These are phyloP conservation scores for Oryza punctata DNA, from an alignment of 176 grass and related monocot species.

Conservation along the genomic window DNA sequence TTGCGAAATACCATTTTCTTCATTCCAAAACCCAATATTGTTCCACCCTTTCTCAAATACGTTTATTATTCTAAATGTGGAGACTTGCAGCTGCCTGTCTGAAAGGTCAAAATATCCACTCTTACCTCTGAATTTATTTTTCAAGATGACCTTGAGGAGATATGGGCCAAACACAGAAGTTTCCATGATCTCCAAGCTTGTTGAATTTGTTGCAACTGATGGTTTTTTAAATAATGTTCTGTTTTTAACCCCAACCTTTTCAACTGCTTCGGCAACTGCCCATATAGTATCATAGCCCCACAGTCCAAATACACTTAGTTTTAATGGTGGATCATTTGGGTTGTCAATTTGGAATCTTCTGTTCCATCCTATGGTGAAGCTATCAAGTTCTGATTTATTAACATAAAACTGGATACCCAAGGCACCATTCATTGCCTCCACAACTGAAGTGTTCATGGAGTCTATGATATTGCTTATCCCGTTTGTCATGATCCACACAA, in stretches of 20 bases:
- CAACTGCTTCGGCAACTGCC: slow-evolving; percentile 49
- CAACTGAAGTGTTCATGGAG: slow-evolving; percentile 22
- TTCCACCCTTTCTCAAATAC: slow-evolving; percentile 26
- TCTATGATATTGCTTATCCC: slow-evolving; percentile 51
- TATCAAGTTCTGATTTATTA: slow-evolving; percentile 42
- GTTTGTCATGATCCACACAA: slow-evolving; percentile 61
- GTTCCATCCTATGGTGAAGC: slow-evolving; percentile 57
- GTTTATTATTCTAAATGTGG: slow-evolving; percentile 59
- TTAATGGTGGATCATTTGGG: slow-evolving; percentile 37
- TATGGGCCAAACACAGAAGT: slow-evolving; percentile 39
- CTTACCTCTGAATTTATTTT: slow-evolving; percentile 54
- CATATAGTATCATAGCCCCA: slow-evolving; percentile 64
- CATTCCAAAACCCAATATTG: slow-evolving; percentile 52
- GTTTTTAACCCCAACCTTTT: slow-evolving; percentile 29
- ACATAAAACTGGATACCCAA: slow-evolving; percentile 52
- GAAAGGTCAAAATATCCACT: slow-evolving; percentile 52
- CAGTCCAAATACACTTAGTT: slow-evolving; percentile 38
- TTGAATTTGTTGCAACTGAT: slow-evolving; percentile 16
- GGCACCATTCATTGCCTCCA: slow-evolving; percentile 48
- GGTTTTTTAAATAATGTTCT: slow-evolving; percentile 26
- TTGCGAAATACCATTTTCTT: slow-evolving; percentile 23
- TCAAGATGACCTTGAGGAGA: slow-evolving; percentile 44
- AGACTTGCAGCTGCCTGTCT: slow-evolving; percentile 49
- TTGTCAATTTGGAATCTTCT: slow-evolving; percentile 51
- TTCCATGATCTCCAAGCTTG: slow-evolving; percentile 12